A percentile compares a stretch with the other conserved stretches of the same genome.
These are phyloP conservation scores for Boletus tylopilopsis DNA, from an alignment of 768 basidiomycete genomes.

Conservation along the genomic window DNA sequence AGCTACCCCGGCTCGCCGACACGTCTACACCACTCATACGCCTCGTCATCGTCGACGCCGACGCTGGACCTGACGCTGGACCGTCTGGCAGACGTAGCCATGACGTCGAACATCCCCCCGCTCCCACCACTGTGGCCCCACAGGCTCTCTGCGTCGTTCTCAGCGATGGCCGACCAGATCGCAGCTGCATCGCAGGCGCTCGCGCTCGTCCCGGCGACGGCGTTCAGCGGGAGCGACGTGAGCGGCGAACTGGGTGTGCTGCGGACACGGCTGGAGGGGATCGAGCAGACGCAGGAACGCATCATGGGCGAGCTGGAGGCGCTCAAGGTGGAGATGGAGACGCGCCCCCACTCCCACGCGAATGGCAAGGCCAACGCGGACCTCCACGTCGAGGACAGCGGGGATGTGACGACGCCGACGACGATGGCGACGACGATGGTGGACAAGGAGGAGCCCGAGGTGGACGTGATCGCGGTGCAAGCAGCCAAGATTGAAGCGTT, in stretches of 20 bases:
- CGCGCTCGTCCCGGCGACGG: conserved; percentile 24
- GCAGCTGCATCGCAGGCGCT: conserved; percentile 38
- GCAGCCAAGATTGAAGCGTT: conserved; percentile 28
- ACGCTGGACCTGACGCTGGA: conserved; percentile 19
- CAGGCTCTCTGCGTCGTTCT: conserved; percentile 36
- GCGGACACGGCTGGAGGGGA: conserved; percentile 25
- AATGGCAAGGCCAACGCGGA: too few species aligned
- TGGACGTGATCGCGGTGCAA: conserved; percentile 13
- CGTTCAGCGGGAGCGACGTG: conserved; percentile 16
- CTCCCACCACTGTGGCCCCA: conserved; percentile 28
- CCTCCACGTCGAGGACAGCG: too few species aligned
- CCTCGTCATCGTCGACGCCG: conserved; percentile 14
- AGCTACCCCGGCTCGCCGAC: too few species aligned
- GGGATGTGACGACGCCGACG: not conserved
- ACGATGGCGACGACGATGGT: too few species aligned
- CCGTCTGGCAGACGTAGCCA: conserved; percentile 10
- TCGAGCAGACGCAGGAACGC: conserved; percentile 33
- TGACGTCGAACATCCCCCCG: not conserved
- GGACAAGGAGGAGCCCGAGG: too few species aligned
- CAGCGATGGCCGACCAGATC: conserved; percentile 39
- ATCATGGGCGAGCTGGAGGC: conserved; percentile 31
- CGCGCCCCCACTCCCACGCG: too few species aligned
- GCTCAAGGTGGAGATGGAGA: conserved; percentile 7
- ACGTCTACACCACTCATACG: too few species aligned
- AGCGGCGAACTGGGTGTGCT: conserved; percentile 17